Evolutionary conservation across 2,329 filamentous ascomycete species (phyloP).

Genomic region (Paraconiothyrium brasiliense): DNA sequence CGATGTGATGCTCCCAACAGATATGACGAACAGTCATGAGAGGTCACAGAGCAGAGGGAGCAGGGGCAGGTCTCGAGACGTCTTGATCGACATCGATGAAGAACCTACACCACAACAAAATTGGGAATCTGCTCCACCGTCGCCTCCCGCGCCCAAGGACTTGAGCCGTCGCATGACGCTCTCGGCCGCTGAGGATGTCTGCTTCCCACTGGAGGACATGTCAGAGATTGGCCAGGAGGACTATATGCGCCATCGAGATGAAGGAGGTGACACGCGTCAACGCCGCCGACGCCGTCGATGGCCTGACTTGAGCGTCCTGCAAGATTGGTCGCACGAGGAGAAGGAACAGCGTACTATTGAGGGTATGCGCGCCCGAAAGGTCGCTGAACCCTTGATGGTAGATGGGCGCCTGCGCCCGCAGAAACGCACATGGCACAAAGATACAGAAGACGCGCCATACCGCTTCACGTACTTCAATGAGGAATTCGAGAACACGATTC

Average conservation of each 20-base stretch:
- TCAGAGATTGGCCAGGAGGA: constrained; percentile 87
- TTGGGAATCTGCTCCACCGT: constrained; percentile 52
- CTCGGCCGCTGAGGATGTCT: constrained; percentile 85
- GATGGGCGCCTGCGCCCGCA: constrained; percentile 87
- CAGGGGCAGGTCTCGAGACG: constrained; percentile 50
- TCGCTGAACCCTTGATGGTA: constrained; percentile 91
- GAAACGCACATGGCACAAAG: constrained; percentile 80
- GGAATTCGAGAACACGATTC: constrained; percentile 93
- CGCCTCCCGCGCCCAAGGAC: constrained; percentile 36
- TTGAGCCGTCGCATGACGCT: constrained; percentile 54
- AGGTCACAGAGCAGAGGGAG: constrained; percentile 29
- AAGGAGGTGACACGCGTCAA: constrained; percentile 53
- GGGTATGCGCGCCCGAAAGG: constrained; percentile 85
- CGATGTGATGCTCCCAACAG: constrained; percentile 75
- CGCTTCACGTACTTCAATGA: constrained; percentile 99
- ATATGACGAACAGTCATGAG: constrained; percentile 54
- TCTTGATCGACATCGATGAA: constrained; percentile 61
- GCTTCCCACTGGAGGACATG: constrained; percentile 82
- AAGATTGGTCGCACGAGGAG: constrained; percentile 90
- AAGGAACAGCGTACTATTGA: constrained; percentile 84
- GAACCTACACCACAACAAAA: constrained; percentile 56
- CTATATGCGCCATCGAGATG: constrained; percentile 60
- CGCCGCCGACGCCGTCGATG: constrained; percentile 69
- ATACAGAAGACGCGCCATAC: constrained; percentile 90
- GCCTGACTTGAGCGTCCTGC: constrained; percentile 84